Conservation (phyloP, 2,329 filamentous ascomycete species). For the Dothideomycetidae sp. region DNA sequence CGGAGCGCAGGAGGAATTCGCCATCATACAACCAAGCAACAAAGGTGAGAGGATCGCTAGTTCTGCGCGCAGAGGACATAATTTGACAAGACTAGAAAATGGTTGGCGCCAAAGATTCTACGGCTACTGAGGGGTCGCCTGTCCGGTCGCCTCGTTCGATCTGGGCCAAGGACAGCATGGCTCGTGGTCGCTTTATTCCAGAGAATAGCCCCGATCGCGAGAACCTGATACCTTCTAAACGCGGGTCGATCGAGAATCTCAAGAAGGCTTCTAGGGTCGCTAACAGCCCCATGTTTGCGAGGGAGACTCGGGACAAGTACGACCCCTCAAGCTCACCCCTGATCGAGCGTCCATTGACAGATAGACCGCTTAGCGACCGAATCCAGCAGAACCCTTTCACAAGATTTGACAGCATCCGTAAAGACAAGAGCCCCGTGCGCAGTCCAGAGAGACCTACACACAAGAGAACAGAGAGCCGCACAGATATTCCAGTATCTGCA, state of each 20-base stretch:
- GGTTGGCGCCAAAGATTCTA: slow-evolving; percentile 57
- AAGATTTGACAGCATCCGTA: slow-evolving; percentile 37
- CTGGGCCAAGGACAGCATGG: slow-evolving; percentile 57
- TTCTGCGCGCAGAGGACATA: slow-evolving; percentile 6
- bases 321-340: slow-evolving; percentile 64
- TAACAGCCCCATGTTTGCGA: slow-evolving; percentile 93
- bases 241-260: slow-evolving; percentile 87
- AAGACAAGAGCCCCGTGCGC: slow-evolving; percentile 24
- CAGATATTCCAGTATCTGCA: slow-evolving; percentile 5
- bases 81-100: slow-evolving; percentile 42
- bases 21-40: slow-evolving; percentile 69
- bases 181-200: slow-evolving; percentile 45
- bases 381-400: slow-evolving; percentile 59
- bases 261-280: slow-evolving; percentile 91
- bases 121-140: slow-evolving; percentile 44
- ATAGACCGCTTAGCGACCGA: slow-evolving; percentile 39
- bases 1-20: slow-evolving; percentile 78
- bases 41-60: slow-evolving; percentile 52
- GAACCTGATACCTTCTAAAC: slow-evolving; percentile 51
- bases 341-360: slow-evolving; percentile 69
- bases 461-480: slow-evolving; percentile 43
- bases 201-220: slow-evolving; percentile 46
- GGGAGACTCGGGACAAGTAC: slow-evolving; percentile 85
- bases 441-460: slow-evolving; percentile 19
- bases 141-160: slow-evolving; percentile 65